Conservation (phyloP, 2,329 filamentous ascomycete species). For the Penicillium sp. region DNA sequence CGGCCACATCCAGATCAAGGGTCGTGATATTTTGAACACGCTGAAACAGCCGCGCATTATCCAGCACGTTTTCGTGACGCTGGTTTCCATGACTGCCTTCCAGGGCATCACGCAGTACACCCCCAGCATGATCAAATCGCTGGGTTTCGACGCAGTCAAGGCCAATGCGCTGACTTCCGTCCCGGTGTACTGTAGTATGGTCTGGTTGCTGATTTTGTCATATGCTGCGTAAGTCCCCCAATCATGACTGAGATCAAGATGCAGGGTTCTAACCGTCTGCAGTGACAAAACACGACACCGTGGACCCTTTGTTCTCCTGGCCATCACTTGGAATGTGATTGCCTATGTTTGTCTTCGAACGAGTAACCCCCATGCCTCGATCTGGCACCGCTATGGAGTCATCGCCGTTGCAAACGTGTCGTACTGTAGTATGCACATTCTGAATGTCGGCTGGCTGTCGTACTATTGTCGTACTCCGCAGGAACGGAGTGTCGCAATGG, state of each 20-base stretch:
- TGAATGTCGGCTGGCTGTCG: slow-evolving; percentile 64
- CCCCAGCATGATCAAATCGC: slow-evolving; percentile 55
- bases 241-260: not conserved
- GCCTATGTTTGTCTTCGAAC: slow-evolving; percentile 39
- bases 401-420: slow-evolving; percentile 32
- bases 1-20: slow-evolving; percentile 40
- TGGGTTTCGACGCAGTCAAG: slow-evolving; percentile 53
- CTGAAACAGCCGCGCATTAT: slow-evolving; percentile 55
- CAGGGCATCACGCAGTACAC: slow-evolving; percentile 56
- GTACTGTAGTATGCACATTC: slow-evolving; percentile 41
- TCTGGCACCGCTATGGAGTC: slow-evolving; percentile 34
- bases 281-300: slow-evolving; percentile 37
- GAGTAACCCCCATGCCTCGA: slow-evolving; percentile 19
- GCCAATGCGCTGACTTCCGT: slow-evolving; percentile 60
- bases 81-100: slow-evolving; percentile 50
- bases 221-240: slow-evolving; percentile 24
- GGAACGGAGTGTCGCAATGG: slow-evolving; percentile 62
- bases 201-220: slow-evolving; percentile 29
- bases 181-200: slow-evolving; percentile 40
- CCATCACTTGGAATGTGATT: slow-evolving; percentile 42
- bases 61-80: slow-evolving; percentile 54
- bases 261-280: not conserved
- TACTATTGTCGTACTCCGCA: slow-evolving; percentile 58
- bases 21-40: slow-evolving; percentile 38
- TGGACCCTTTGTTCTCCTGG: slow-evolving; percentile 38